These are phyloP conservation scores for Aspergillus novofumigatus DNA, from an alignment of 2,329 filamentous ascomycete genomes.

Conservation along the genomic window DNA sequence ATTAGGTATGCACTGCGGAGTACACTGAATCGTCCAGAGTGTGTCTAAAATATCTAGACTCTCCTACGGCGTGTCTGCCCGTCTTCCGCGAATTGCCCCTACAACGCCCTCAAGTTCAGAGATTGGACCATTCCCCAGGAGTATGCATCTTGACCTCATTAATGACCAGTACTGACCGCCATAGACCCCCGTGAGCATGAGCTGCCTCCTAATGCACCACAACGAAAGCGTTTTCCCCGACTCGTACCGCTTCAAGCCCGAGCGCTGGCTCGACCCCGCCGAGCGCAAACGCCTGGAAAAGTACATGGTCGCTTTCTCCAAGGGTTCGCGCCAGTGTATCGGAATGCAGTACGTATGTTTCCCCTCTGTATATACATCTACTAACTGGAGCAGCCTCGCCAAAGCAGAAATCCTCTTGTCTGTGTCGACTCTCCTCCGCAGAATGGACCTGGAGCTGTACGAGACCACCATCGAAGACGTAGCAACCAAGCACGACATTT, in stretches of 20 bases:
- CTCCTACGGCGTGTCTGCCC: slow-evolving; percentile 25
- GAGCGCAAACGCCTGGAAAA: slow-evolving; percentile 31
- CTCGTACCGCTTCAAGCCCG: slow-evolving; percentile 32
- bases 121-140: slow-evolving; percentile 31
- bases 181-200: slow-evolving; percentile 37
- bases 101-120: slow-evolving; percentile 26
- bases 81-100: slow-evolving; percentile 27
- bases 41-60: slow-evolving; percentile 6
- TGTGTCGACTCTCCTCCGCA: slow-evolving; percentile 25
- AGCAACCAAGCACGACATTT: slow-evolving; percentile 23
- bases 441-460: slow-evolving; percentile 28
- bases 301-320: slow-evolving; percentile 38
- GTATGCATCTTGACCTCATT: slow-evolving; percentile 15
- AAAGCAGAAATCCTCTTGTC: slow-evolving; percentile 30
- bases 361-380: background rate
- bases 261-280: slow-evolving; percentile 33
- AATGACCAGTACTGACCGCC: background rate
- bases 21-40: background rate
- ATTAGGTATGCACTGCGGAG: slow-evolving; percentile 19
- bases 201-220: slow-evolving; percentile 33
- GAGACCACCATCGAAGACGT: slow-evolving; percentile 31
- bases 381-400: slow-evolving; percentile 22
- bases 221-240: slow-evolving; percentile 36
- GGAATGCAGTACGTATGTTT: slow-evolving; percentile 38
- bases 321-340: slow-evolving; percentile 45